Base-by-base conservation (phyloP, 768 basidiomycete genomes). In the Nevesoporus exiguus region DNA sequence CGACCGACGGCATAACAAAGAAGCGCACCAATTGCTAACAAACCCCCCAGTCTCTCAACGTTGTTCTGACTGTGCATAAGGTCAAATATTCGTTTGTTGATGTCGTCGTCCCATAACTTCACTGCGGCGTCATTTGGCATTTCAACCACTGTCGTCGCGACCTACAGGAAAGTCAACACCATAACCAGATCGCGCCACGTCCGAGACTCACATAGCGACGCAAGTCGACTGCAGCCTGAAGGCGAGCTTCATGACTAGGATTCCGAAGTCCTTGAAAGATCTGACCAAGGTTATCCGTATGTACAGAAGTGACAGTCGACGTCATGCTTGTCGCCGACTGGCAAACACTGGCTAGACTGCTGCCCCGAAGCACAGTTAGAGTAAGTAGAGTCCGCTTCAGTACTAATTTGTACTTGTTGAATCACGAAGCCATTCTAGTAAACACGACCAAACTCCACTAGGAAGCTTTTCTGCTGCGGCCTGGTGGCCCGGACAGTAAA, bases 21-120 rank as follows among this genome's bases (percentile, higher is more conserved):
- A 49, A 29, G 58, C 81, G 59, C 59, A 92, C 93, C 89, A 65
- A 97, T 97, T 22, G 93, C 94, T 51, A 87, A 71, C 31, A 98
- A 74, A 31, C 93, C 94, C 14, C 93, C 95, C 50, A 93, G 80
- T 59, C 90, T 88, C 68, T 95, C 93, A 22, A 78, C 75, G 48
- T 78, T 81, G 65, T 83, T 85, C 65, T 85, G 84, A 62, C 88
- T 90, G 65, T 94, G 91, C 53, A 90, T 86, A 42, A 93, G 79
- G 60, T 89, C 86, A 65, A 93, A 91, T 49, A 95, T 74, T 34
- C 84, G 76, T 57, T 82, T 79, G 66, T 86, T 93, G 61, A 95
- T 87, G 52, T 83, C 84, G 59, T 91, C 87, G 57, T 93, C 89
- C 90, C 90, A 93, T 46, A 93, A 73, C 66, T 91, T 90, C 0